These are phyloP conservation scores for Massariosphaeria phaeospora DNA, from an alignment of 495 filamentous ascomycete genomes.

Conservation along the genomic window DNA sequence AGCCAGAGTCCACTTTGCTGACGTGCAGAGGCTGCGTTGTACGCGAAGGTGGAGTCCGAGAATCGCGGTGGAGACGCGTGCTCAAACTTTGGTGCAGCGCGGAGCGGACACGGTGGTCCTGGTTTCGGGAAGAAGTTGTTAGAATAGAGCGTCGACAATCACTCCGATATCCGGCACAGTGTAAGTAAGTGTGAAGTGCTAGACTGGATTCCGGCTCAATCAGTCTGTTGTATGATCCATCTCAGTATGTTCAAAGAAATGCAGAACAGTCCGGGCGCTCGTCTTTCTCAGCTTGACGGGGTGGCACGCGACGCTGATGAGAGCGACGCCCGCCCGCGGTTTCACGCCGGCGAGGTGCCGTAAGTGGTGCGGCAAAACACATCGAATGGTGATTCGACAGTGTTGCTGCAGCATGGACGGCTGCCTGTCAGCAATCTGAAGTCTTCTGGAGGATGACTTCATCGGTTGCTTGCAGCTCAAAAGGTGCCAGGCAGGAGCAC, in stretches of 20 bases:
- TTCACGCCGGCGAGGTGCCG: too few relatives aligned
- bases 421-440: slow-evolving; percentile 6
- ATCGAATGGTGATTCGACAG: slow-evolving; percentile 14
- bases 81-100: slow-evolving; percentile 16
- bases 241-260: too few relatives aligned
- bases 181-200: too few relatives aligned
- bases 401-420: slow-evolving; percentile 7
- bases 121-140: slow-evolving; percentile 6
- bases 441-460: too few relatives aligned
- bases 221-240: too few relatives aligned
- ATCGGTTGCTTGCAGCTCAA: slow-evolving; percentile 12
- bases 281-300: too few relatives aligned
- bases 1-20: slow-evolving; percentile 19
- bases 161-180: background rate
- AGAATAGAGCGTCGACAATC: background rate
- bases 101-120: background rate
- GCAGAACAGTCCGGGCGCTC: too few relatives aligned
- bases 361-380: too few relatives aligned
- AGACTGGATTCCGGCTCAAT: too few relatives aligned
- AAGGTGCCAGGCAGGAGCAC: too few relatives aligned
- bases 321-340: too few relatives aligned
- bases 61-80: slow-evolving; percentile 24
- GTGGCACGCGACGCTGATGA: too few relatives aligned
- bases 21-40: background rate
- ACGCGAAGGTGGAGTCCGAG: background rate